Percentiles rank a stretch among this genome's conserved stretches.
These are phyloP conservation scores for Pseudocercospora crystallina DNA, from an alignment of 2,329 filamentous ascomycete genomes.

Conservation along the genomic window DNA sequence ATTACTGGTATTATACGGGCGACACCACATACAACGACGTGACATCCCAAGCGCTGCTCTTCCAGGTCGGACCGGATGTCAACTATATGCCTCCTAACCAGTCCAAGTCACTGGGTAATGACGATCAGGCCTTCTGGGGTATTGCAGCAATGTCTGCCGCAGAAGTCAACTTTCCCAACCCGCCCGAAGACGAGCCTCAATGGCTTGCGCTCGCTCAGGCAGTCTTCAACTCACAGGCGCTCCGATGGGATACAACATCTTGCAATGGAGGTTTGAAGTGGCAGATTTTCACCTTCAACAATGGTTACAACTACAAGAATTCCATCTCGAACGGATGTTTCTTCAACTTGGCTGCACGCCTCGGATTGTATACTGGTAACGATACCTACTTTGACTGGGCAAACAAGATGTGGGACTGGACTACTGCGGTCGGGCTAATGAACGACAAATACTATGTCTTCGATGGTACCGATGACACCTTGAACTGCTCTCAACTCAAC, in stretches of 20 bases:
- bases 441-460: constrained; percentile 42
- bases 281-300: constrained; percentile 49
- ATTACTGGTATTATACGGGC: constrained; percentile 70
- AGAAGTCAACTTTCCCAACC: constrained; percentile 51
- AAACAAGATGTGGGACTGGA: constrained; percentile 39
- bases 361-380: constrained; percentile 43
- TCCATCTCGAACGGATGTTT: constrained; percentile 55
- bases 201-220: constrained; percentile 48
- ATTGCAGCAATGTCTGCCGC: constrained; percentile 58
- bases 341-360: constrained; percentile 50
- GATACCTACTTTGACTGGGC: constrained; percentile 66
- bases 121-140: constrained; percentile 60
- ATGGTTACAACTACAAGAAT: constrained; percentile 51
- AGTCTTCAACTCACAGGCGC: constrained; percentile 43
- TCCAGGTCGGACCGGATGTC: constrained; percentile 57
- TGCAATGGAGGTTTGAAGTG: constrained; percentile 38
- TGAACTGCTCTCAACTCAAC: constrained; percentile 47
- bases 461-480: constrained; percentile 46
- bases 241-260: constrained; percentile 39
- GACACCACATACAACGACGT: constrained; percentile 64
- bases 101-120: constrained; percentile 50
- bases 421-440: constrained; percentile 56
- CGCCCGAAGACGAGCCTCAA: constrained; percentile 41
- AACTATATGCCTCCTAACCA: constrained; percentile 59
- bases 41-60: constrained; percentile 58